Percentiles rank a stretch among this genome's conserved stretches.
Conservation (phyloP, 176 grass and related monocot genomes). For the Rhipidocladum racemiflorum region DNA sequence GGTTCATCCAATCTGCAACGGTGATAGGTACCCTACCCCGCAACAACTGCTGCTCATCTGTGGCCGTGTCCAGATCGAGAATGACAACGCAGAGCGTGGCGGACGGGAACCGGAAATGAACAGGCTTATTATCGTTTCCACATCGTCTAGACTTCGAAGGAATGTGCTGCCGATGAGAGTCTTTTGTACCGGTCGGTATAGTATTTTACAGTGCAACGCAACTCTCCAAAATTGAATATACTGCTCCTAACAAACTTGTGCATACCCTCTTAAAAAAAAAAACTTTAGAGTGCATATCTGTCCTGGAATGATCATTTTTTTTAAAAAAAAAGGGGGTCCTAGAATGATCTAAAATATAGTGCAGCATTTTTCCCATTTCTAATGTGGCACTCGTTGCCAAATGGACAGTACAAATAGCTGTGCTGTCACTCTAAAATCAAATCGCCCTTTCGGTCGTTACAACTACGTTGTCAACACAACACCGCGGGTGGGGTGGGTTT, state of each 20-base stretch:
- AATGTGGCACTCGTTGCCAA: not conserved
- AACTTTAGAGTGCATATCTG: not conserved
- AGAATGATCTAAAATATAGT: not conserved
- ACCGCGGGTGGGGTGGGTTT: not conserved
- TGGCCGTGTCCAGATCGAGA: not conserved
- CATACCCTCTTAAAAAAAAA: no score
- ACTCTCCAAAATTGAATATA: not conserved
- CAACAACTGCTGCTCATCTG: not conserved
- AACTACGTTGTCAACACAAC: constrained; percentile 10
- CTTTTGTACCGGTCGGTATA: not conserved
- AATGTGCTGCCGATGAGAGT: no score
- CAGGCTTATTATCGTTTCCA: not conserved
- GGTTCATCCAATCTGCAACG: not conserved
- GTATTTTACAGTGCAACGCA: not conserved
- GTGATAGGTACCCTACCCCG: not conserved
- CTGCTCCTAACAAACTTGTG: no score
- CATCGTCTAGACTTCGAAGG: not conserved
- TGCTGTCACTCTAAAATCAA: not conserved
- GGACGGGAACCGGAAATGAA: not conserved
- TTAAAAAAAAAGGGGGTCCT: no score
- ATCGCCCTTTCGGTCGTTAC: constrained; percentile 16
- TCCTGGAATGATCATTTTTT: not conserved
- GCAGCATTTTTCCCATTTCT: not conserved
- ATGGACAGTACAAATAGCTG: not conserved
- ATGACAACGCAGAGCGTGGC: not conserved